Evolutionary conservation across 768 basidiomycete genomes (phyloP).

Genomic region (Pleurotus citrinopileatus): DNA sequence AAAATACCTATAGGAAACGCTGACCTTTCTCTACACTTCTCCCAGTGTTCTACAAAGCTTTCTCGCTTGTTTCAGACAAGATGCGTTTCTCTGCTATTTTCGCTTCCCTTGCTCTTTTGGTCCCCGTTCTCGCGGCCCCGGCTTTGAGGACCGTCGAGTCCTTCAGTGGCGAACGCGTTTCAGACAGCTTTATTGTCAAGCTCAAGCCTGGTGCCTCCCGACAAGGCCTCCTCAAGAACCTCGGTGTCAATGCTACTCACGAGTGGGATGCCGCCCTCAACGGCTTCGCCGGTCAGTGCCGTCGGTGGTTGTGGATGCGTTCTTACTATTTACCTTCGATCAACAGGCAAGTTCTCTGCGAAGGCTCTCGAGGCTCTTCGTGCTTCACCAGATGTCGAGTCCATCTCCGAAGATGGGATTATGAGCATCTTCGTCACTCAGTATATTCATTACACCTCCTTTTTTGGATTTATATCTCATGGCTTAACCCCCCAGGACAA

Average conservation of each 20-base stretch:
- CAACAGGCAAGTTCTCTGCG: constrained; percentile 17
- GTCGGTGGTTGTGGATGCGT: not conserved
- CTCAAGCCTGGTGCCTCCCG: constrained; percentile 18
- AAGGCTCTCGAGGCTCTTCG: constrained; percentile 23
- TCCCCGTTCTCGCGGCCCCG: not conserved
- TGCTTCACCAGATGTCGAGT: constrained; percentile 23
- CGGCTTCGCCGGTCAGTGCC: constrained; percentile 21
- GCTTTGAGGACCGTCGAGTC: constrained; percentile 6
- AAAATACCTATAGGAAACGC: not conserved
- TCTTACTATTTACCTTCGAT: no score
- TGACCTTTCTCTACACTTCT: not conserved
- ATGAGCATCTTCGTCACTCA: constrained; percentile 17
- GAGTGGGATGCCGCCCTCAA: constrained; percentile 18
- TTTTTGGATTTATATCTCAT: not conserved
- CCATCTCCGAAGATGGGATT: constrained; percentile 28
- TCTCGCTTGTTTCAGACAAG: not conserved
- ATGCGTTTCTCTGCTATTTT: constrained; percentile 5
- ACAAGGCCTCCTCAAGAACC: constrained; percentile 6
- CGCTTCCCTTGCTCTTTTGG: not conserved
- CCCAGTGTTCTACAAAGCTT: not conserved
- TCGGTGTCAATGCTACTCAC: constrained; percentile 8
- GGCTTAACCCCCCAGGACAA: constrained; percentile 18
- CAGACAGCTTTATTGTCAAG: constrained; percentile 17
- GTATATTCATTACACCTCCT: not conserved
- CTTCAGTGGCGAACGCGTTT: constrained; percentile 3